Evolutionary conservation across 805 yeast species (phyloP).

Genomic region (Kuraishia hungarica): DNA sequence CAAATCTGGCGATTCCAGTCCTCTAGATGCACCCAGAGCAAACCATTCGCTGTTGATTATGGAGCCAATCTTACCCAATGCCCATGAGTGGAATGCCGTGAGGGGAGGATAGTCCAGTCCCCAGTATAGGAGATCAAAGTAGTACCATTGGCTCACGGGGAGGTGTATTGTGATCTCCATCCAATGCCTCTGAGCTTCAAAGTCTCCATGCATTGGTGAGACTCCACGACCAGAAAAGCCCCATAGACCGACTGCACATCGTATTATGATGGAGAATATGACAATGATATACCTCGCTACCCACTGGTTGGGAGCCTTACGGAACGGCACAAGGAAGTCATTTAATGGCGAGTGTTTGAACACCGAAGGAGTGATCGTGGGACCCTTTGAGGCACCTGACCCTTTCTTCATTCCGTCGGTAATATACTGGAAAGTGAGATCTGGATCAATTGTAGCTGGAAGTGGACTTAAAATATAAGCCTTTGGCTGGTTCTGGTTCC

Average conservation of each 20-base stretch:
- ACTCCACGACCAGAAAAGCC: slow-evolving; percentile 66
- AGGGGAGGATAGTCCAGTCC: slow-evolving; percentile 96
- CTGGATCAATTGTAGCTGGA: no score
- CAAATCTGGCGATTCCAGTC: slow-evolving; percentile 56
- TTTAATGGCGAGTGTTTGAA: slow-evolving; percentile 54
- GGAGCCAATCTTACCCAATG: slow-evolving; percentile 66
- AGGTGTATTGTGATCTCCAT: slow-evolving; percentile 78
- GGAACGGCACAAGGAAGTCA: slow-evolving; percentile 72
- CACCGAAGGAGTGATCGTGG: slow-evolving; percentile 9
- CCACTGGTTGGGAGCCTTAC: slow-evolving; percentile 84
- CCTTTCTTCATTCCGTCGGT: not conserved
- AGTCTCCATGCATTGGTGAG: slow-evolving; percentile 88
- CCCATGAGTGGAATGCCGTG: slow-evolving; percentile 87
- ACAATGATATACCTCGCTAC: slow-evolving; percentile 72
- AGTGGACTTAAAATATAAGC: no score
- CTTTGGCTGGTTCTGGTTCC: no score
- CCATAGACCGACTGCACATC: slow-evolving; percentile 86
- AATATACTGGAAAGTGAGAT: no score
- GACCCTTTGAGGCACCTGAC: not conserved
- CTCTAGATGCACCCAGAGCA: slow-evolving; percentile 62
- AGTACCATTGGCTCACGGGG: slow-evolving; percentile 78
- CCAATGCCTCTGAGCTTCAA: slow-evolving; percentile 99
- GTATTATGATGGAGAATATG: slow-evolving; percentile 62
- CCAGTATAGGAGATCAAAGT: slow-evolving; percentile 87
- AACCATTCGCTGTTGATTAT: slow-evolving; percentile 69